Evolutionary conservation across 352 stramenopile genomes (phyloP), one percentile per base, ranked within the genome.

Genomic region (Phytopythium oedochilum): DNA sequence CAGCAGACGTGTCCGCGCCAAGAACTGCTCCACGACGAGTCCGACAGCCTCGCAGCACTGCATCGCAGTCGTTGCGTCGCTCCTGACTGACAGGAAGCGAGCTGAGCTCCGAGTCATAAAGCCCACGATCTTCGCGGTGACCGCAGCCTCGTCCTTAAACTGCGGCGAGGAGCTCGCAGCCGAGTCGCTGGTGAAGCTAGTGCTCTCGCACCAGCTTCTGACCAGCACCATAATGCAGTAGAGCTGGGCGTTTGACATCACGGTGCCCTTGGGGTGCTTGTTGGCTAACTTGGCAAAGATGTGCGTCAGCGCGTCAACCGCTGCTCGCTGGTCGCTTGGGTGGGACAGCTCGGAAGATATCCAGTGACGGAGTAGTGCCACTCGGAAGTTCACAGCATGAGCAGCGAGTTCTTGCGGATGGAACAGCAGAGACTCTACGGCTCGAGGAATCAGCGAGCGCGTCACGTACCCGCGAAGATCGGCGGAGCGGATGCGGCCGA

Each of bases 181-280:
- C 3, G 39, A 45, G 39, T 25, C 39, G 39, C 20, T 45, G 20
- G n/a, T 26, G 39, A 28, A 26, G n/a, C 39, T 45, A 15, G 23
- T 51, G 18, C 14, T 35, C n/a, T 34, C 26, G 2, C n/a, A 25
- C 45, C 45, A 51, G 28, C 23, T 36, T 10, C 63, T 70, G 51
- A 68, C 60, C 38, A 77, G 22, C n/a, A 82, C 40, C 25, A 86
- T 54, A 6, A 82, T 29, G 17, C 62, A 65, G 5, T 71, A 39
- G 15, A 82, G 42, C 22, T 86, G 75, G 2, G 42, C 40, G n/a
- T 4, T 1, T 5, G 71, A 62, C 25, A 74, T 55, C 25, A 82
- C 42, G 17, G 20, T 45, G 9, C 68, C 70, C 22, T 70, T 49
- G 20, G 39, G 32, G 28, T 68, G 38, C 12, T 42, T 51, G 22